phyloP scores from a whole-genome alignment of 2,329 filamentous ascomycete species.

The Aspergillus sp. region DNA sequence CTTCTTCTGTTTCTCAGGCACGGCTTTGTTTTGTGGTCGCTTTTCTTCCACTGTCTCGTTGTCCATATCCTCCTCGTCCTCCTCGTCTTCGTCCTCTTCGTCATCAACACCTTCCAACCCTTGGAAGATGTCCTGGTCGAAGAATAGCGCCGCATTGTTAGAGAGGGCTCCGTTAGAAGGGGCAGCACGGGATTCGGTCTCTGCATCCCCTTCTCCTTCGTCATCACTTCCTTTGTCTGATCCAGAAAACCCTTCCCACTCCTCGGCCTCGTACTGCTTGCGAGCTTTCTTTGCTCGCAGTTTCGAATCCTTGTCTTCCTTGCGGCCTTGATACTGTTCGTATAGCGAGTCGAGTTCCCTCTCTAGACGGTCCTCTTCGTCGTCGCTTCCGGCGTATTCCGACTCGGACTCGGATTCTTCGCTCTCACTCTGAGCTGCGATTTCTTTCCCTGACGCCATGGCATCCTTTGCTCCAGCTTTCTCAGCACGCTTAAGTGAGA shows the following conservation, averaged over 20 bases:
- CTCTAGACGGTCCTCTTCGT: slow-evolving; percentile 80
- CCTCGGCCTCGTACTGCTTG: slow-evolving; percentile 76
- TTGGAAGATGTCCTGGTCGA: slow-evolving; percentile 92
- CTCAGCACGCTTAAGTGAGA: slow-evolving; percentile 78
- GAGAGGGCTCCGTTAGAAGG: slow-evolving; percentile 60
- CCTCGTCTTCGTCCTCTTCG: slow-evolving; percentile 53
- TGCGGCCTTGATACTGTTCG: slow-evolving; percentile 76
- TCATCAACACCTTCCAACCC: slow-evolving; percentile 66
- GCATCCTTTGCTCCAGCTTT: slow-evolving; percentile 68
- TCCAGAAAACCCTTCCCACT: slow-evolving; percentile 86
- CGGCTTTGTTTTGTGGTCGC: slow-evolving; percentile 18
- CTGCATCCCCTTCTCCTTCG: slow-evolving; percentile 61
- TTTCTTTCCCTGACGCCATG: slow-evolving; percentile 77
- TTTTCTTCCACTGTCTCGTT: slow-evolving; percentile 36
- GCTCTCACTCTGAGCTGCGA: slow-evolving; percentile 57
- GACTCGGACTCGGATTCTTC: slow-evolving; percentile 60
- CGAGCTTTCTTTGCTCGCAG: slow-evolving; percentile 86
- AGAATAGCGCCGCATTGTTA: slow-evolving; percentile 82
- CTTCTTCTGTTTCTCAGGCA: slow-evolving; percentile 24
- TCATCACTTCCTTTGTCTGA: slow-evolving; percentile 53
- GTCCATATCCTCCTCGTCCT: slow-evolving; percentile 50
- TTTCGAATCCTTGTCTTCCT: slow-evolving; percentile 79
- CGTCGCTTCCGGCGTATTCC: slow-evolving; percentile 65
- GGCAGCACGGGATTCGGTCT: slow-evolving; percentile 21
- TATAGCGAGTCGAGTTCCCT: slow-evolving; percentile 85